Evolutionary conservation across 108 stramenopile genomes (phyloP).

Genomic region (Nannochloropsis salina): DNA sequence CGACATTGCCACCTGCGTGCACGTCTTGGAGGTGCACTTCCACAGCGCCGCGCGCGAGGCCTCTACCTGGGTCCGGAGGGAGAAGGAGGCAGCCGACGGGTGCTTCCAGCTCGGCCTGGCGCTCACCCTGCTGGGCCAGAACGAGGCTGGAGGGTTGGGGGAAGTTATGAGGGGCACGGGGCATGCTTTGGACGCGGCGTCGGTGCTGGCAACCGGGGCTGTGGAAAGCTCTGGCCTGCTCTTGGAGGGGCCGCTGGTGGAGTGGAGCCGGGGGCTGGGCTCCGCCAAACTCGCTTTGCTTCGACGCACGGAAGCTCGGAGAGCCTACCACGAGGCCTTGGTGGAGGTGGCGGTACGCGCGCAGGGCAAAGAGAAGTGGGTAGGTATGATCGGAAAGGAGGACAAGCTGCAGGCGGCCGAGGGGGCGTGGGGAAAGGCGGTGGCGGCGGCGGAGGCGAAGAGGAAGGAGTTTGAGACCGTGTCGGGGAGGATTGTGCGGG

Average conservation of each 20-base stretch:
- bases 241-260: slow-evolving; percentile 9
- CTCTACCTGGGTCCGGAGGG: not conserved
- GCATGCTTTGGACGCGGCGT: not conserved
- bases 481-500: not conserved
- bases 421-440: not conserved
- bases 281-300: not conserved
- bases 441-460: not conserved
- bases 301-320: not conserved
- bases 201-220: not conserved
- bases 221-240: not conserved
- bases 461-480: not conserved
- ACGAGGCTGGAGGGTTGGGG: slow-evolving; percentile 1
- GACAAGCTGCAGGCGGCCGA: not conserved
- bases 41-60: slow-evolving; percentile 1
- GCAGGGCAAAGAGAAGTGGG: not conserved
- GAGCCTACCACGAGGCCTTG: not conserved
- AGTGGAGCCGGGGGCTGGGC: not conserved
- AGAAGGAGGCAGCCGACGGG: not conserved
- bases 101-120: slow-evolving; percentile 19
- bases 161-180: not conserved
- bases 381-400: slow-evolving; percentile 4
- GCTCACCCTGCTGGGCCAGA: slow-evolving; percentile 15
- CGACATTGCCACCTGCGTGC: not conserved
- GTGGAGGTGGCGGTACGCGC: not conserved
- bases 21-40: not conserved